Percentiles rank a stretch among this genome's conserved stretches.
phyloP scores from a whole-genome alignment of 2,329 filamentous ascomycete species.

The Aureobasidium sp. region DNA sequence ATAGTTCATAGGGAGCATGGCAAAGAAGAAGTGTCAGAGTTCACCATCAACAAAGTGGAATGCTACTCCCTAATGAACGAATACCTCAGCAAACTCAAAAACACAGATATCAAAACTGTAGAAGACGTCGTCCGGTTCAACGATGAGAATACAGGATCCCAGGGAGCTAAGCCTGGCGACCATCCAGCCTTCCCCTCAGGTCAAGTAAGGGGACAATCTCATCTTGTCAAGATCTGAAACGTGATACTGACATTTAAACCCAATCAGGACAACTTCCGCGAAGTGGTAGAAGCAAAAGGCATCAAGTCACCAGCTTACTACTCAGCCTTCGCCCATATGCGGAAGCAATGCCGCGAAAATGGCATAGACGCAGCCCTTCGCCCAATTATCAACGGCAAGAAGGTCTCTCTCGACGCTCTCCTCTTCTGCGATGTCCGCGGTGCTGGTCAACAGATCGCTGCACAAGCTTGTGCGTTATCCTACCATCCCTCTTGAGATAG shows the following conservation, averaged over 20 bases:
- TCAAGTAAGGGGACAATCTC: constrained; percentile 14
- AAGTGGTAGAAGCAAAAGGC: constrained; percentile 15
- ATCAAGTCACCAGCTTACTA: constrained; percentile 20
- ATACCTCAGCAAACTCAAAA: constrained; percentile 17
- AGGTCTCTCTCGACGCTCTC: constrained; percentile 19
- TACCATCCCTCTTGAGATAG: not conserved
- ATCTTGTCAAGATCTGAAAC: not conserved
- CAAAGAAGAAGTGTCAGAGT: constrained; percentile 16
- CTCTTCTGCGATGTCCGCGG: constrained; percentile 24
- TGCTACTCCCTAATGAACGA: constrained; percentile 19
- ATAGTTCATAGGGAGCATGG: constrained; percentile 13
- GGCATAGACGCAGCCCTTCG: constrained; percentile 24
- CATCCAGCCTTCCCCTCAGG: constrained; percentile 22
- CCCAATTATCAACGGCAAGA: constrained; percentile 21
- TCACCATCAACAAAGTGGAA: constrained; percentile 19
- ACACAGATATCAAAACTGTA: constrained; percentile 16
- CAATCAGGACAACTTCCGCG: constrained; percentile 16
- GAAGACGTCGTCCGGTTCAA: constrained; percentile 19
- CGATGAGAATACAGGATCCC: constrained; percentile 15
- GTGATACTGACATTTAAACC: not conserved
- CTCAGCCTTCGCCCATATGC: constrained; percentile 21
- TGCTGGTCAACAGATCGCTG: constrained; percentile 24
- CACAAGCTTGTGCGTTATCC: constrained; percentile 18
- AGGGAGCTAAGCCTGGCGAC: constrained; percentile 19
- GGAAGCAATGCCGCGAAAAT: constrained; percentile 20